A percentile compares a stretch with the other conserved stretches of the same genome.
Evolutionary conservation across 225 moss, liverwort and hornwort species (phyloP).

Genomic region (Polytrichum commune): DNA sequence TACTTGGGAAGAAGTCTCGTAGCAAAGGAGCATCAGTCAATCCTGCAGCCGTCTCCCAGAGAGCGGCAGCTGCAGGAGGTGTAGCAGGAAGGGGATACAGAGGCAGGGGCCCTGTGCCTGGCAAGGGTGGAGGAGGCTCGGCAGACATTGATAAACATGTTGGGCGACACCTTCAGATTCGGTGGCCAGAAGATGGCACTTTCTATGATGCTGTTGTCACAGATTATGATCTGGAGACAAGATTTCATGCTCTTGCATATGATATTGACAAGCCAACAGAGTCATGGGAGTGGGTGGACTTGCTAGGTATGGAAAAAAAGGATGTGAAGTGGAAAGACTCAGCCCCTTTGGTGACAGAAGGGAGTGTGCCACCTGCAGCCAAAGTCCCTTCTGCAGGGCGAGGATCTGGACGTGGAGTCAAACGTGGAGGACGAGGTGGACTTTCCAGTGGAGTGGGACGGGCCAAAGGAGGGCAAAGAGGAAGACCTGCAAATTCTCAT

Average conservation of each 20-base stretch:
- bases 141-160: slow-evolving; percentile 2
- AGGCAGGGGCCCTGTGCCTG: slow-evolving; percentile 8
- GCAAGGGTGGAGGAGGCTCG: slow-evolving; percentile 4
- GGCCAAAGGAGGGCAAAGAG: slow-evolving; percentile 13
- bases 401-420: slow-evolving; percentile 13
- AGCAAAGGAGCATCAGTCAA: slow-evolving; percentile 6
- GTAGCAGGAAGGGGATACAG: slow-evolving; percentile 2
- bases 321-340: slow-evolving; percentile 18
- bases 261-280: slow-evolving; percentile 18
- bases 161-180: slow-evolving; percentile 10
- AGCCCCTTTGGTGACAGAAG: neutral
- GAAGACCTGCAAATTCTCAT: slow-evolving; percentile 10
- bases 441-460: neutral
- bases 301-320: slow-evolving; percentile 13
- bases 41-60: neutral
- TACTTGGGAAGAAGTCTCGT: slow-evolving; percentile 5
- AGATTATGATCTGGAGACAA: slow-evolving; percentile 12
- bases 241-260: slow-evolving; percentile 18
- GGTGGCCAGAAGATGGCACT: slow-evolving; percentile 12
- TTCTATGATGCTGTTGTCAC: slow-evolving; percentile 27
- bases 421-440: slow-evolving; percentile 7
- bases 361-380: neutral
- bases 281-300: slow-evolving; percentile 20
- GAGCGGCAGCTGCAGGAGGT: neutral
- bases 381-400: slow-evolving; percentile 3